Conservation (phyloP, 1,284 basidiomycete genomes). For the Cryptococcus wingfieldii region DNA sequence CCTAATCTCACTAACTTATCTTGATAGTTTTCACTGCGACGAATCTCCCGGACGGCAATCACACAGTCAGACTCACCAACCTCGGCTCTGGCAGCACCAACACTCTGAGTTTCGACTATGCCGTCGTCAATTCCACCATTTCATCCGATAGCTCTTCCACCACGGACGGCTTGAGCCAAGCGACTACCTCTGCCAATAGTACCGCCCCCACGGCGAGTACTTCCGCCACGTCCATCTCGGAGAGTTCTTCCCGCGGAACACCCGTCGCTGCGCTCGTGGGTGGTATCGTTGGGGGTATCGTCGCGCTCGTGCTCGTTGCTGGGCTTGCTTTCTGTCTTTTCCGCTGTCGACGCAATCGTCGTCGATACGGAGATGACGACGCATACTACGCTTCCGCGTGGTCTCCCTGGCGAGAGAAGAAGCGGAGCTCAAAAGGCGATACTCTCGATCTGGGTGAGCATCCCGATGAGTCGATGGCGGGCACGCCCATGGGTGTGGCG, state of each 20-base stretch:
- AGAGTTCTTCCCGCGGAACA: neutral
- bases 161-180: neutral
- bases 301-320: slow-evolving; percentile 7
- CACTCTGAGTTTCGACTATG: slow-evolving; percentile 12
- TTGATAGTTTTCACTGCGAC: slow-evolving; percentile 11
- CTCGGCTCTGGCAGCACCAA: slow-evolving; percentile 2
- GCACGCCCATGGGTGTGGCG: no score
- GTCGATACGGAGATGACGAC: neutral
- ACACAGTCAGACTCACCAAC: slow-evolving; percentile 16
- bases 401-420: neutral
- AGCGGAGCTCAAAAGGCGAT: neutral
- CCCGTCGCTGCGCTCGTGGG: slow-evolving; percentile 7
- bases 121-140: slow-evolving; percentile 16
- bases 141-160: slow-evolving; percentile 3
- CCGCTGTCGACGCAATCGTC: neutral
- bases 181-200: neutral
- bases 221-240: neutral
- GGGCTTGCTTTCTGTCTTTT: slow-evolving; percentile 10
- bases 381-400: neutral
- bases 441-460: neutral
- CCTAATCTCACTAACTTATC: neutral
- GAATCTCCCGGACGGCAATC: slow-evolving; percentile 11
- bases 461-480: no score
- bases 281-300: slow-evolving; percentile 12
- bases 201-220: neutral